Evolutionary conservation across 768 basidiomycete species (phyloP), one percentile per base, ranked within the genome.

Genomic region (Heimioporus sp.): DNA sequence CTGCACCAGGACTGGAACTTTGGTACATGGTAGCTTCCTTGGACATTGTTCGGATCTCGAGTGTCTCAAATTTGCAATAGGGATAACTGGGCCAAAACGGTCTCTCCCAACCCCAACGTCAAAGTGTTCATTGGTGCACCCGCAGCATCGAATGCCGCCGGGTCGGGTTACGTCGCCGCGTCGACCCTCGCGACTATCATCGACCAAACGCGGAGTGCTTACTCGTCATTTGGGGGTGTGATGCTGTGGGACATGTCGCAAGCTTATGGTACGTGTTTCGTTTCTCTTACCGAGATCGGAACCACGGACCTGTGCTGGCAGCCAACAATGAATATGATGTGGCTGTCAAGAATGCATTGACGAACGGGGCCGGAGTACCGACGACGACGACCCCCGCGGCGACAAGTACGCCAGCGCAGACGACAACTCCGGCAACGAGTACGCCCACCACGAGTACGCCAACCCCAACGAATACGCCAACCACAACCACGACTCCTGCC

Each of bases 261-360:
- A 61, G 78, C 78, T 10, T 65, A 73, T 39, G 66, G 78, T 78
- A 15, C 24, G 62, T 56, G 3, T 6, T 34, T 43, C 48, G 15
- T 41, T 52, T 16, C 24, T 13, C 9, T 24, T 15, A 12, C 24
- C 12, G 6, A 24, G 3, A 21, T 16, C 20, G 19, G 4, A 21
- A 36, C 37, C 3, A 59, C 17, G 10, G 16, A 37, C 30, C 24
- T 13, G 19, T 28, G n/a, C 10, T 5, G 10, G 8, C 48, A 75
- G 85, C 72, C 19, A 87, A 87, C 60, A 69, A 69, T 41, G 76
- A 80, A 16, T 87, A 78, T 58, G 83, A 86, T 60, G 52, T 74
- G n/a, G 77, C 76, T 4, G 77, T 86, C 48, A 87, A 87, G 63
- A 72, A 76, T 51, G 76, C 80, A 28, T 72, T 87, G 20, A 65